Evolutionary conservation across 192 early-diverging fungal species (phyloP), one percentile per base, ranked within the genome.

Genomic region (Gorgonomyces haynaldii): DNA sequence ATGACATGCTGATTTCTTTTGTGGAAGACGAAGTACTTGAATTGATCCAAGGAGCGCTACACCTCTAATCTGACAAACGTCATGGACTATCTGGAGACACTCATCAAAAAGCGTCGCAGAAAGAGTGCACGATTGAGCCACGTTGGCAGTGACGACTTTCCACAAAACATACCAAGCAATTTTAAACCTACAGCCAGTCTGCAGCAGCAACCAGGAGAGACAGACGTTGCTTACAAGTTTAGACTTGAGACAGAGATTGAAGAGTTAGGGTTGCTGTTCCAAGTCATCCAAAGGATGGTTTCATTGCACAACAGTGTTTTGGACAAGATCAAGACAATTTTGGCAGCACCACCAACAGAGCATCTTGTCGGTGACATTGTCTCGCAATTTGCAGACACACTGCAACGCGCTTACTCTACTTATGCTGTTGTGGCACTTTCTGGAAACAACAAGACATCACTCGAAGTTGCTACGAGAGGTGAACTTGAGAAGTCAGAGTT

Each of bases 211-310:
- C 46, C 46, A 35, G 28, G 28, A n/a, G 46, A 49, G 28, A 26
- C 46, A 13, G 46, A 49, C 15, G n/a, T 21, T 13, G 46, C 46
- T n/a, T 49, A 49, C 46, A 49, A 49, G 19, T 49, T 49, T 21
- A 21, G 46, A 10, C 15, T 49, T 8, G 46, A 49, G 16, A 49
- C 46, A 23, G 46, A 49, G 20, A 49, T 49, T 38, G 46, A 49
- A 38, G 46, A 49, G 35, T 26, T 49, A 8, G 12, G 15, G 20
- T 26, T 15, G 21, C 13, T 49, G 22, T 34, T 29, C 10, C n/a
- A 13, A 36, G 46, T 49, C n/a, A 32, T 49, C 1, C 46, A 49
- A 17, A 26, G 46, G 35, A 49, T 49, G 46, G 46, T 49, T 9
- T 20, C 5, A 8, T 26, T 49, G 22, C 31, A 38, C 5, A 37